Evolutionary conservation across 2,329 filamentous ascomycete species (phyloP).

Genomic region (Orbilia ellipsospora): DNA sequence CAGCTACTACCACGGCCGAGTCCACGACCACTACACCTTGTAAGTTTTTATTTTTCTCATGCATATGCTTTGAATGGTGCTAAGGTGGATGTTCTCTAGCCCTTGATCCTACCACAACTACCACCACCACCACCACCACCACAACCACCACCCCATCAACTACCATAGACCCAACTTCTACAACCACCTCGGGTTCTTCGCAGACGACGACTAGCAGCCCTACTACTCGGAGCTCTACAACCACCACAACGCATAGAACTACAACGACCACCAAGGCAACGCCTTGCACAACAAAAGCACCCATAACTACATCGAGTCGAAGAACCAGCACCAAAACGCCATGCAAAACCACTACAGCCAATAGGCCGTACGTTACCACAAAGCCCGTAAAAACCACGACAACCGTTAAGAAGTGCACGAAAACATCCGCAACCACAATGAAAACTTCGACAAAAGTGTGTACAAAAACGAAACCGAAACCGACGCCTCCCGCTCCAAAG

Average conservation of each 20-base stretch:
- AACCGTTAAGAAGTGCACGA: constrained; percentile 15
- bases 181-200: constrained; percentile 10
- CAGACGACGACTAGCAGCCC: background rate
- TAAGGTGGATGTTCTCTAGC: constrained; percentile 1
- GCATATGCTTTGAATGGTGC: constrained; percentile 9
- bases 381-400: background rate
- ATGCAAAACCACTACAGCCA: constrained; percentile 10
- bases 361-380: constrained; percentile 3
- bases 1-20: constrained; percentile 8
- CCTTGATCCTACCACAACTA: constrained; percentile 10
- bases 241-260: constrained; percentile 1
- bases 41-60: background rate
- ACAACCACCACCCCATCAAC: background rate
- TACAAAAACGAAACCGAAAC: constrained; percentile 14
- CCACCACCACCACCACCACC: background rate
- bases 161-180: background rate
- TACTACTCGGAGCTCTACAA: constrained; percentile 14
- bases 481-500: constrained; percentile 2
- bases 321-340: background rate
- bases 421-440: constrained; percentile 21
- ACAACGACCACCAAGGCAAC: constrained; percentile 9
- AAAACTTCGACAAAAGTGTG: constrained; percentile 29
- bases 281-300: background rate
- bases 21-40: constrained; percentile 14
- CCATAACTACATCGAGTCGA: background rate